Conservation (phyloP, 305 asterid species). For the Striga hermonthica region DNA sequence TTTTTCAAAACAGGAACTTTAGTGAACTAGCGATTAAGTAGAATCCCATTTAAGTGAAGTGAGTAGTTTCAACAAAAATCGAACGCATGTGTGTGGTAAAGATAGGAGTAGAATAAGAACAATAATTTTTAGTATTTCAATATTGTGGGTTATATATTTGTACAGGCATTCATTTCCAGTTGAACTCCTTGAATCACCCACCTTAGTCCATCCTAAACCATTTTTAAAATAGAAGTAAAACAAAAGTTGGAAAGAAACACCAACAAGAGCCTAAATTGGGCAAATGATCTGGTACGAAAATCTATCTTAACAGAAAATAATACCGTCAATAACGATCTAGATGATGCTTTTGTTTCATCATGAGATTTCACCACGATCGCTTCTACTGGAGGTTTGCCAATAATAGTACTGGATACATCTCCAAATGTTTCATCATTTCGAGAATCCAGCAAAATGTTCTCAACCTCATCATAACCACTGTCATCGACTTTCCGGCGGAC, state of each 20-base stretch:
- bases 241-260: conserved; percentile 19
- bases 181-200: not conserved
- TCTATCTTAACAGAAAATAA: conserved; percentile 20
- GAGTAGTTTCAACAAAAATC: not conserved
- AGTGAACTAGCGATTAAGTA: not conserved
- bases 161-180: conserved; percentile 5
- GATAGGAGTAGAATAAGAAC: not conserved
- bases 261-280: conserved; percentile 1
- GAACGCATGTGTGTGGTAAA: not conserved
- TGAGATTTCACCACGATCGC: conserved; percentile 34
- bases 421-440: conserved; percentile 83
- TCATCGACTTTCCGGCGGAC: conserved; percentile 72
- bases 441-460: conserved; percentile 62
- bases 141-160: conserved; percentile 9
- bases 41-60: not conserved
- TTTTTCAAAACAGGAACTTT: not conserved
- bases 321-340: conserved; percentile 55
- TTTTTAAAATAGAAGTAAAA: conserved; percentile 13
- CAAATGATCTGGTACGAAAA: conserved; percentile 16
- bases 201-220: conserved; percentile 13
- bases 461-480: conserved; percentile 73
- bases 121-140: not conserved
- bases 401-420: conserved; percentile 47
- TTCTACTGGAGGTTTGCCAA: conserved; percentile 41
- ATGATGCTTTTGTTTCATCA: conserved; percentile 39